Conservation (phyloP, 768 basidiomycete genomes). For the Suillus hirtellus region DNA sequence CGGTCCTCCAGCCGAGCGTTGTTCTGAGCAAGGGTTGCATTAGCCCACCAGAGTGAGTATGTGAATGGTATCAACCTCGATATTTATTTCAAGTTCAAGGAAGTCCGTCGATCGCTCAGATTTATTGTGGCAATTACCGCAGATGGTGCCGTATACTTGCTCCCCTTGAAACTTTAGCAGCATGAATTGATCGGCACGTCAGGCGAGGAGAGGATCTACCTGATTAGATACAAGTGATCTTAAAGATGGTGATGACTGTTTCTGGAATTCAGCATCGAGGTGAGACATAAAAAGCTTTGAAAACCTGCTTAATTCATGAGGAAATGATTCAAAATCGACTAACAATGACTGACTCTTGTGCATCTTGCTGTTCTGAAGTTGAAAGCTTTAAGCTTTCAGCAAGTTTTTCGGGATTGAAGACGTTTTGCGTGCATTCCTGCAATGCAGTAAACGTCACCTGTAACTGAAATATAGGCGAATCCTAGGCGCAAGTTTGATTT, state of each 20-base stretch:
- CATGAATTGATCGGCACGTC: slow-evolving; percentile 10
- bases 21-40: slow-evolving; percentile 42
- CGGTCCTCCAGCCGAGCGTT: slow-evolving; percentile 75
- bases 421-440: slow-evolving; percentile 65
- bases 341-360: slow-evolving; percentile 73
- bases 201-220: slow-evolving; percentile 37
- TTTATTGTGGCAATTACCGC: slow-evolving; percentile 62
- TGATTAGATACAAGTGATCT: slow-evolving; percentile 73
- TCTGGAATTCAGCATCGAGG: slow-evolving; percentile 83
- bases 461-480: slow-evolving; percentile 76
- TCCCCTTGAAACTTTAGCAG: slow-evolving; percentile 79
- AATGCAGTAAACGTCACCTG: slow-evolving; percentile 85
- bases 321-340: slow-evolving; percentile 5
- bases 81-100: slow-evolving; percentile 84
- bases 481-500: slow-evolving; percentile 39
- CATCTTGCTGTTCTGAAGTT: slow-evolving; percentile 91
- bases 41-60: slow-evolving; percentile 3
- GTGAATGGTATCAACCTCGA: slow-evolving; percentile 50
- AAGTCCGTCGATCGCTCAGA: slow-evolving; percentile 77
- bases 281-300: slow-evolving; percentile 94
- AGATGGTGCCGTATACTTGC: slow-evolving; percentile 78
- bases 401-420: slow-evolving; percentile 83
- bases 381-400: slow-evolving; percentile 83
- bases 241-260: slow-evolving; percentile 64
- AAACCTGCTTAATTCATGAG: slow-evolving; percentile 53